These are phyloP conservation scores for Theileria annulata DNA, from an alignment of 169 alveolate species.

Conservation along the genomic window DNA sequence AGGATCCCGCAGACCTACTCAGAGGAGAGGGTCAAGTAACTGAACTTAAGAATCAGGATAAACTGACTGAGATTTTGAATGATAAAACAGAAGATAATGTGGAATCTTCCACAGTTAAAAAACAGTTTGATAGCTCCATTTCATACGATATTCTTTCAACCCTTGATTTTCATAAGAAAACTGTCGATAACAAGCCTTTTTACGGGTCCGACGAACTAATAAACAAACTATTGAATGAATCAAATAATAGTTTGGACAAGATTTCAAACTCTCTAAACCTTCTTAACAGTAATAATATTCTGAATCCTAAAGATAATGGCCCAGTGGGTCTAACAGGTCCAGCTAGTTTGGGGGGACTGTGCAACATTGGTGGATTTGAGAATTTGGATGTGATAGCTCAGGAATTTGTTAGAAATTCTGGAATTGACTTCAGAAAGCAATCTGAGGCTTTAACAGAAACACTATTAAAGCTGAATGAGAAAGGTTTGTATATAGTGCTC, in stretches of 20 bases:
- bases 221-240: not conserved
- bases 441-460: slow-evolving; percentile 45
- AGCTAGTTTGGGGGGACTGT: not conserved
- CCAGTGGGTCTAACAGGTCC: not conserved
- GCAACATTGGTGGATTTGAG: slow-evolving; percentile 22
- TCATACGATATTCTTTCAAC: slow-evolving; percentile 23
- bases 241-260: not conserved
- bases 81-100: not conserved
- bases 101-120: not conserved
- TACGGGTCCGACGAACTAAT: not conserved
- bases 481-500: slow-evolving; percentile 26
- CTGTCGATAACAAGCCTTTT: not conserved
- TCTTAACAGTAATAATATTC: not conserved
- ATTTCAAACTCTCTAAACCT: not conserved
- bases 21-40: slow-evolving; percentile 19
- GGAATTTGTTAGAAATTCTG: slow-evolving; percentile 39
- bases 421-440: slow-evolving; percentile 22
- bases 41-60: slow-evolving; percentile 22
- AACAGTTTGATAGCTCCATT: not conserved
- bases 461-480: slow-evolving; percentile 48
- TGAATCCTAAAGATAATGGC: not conserved
- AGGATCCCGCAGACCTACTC: slow-evolving; percentile 63
- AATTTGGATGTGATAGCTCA: slow-evolving; percentile 15
- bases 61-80: slow-evolving; percentile 36
- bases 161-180: slow-evolving; percentile 13